A percentile compares a stretch with the other conserved stretches of the same genome.
Conservation (phyloP, 306 rosid species). For the Acacia acuminata region DNA sequence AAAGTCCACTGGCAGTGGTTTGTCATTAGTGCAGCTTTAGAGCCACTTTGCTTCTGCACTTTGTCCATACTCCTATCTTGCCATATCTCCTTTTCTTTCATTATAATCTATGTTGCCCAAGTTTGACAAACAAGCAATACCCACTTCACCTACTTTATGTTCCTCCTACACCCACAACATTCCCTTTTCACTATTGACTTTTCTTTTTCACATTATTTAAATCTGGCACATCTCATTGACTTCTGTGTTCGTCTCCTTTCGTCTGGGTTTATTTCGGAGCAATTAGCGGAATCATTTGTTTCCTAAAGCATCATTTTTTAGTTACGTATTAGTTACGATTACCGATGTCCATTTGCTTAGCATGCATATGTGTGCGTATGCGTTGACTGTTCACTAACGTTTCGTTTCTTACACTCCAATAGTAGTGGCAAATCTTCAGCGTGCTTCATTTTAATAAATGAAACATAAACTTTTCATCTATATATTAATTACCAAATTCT, state of each 20-base stretch:
- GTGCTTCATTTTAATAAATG: background rate
- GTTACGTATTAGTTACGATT: background rate
- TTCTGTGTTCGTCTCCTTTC: background rate
- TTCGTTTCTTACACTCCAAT: background rate
- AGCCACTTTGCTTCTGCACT: slow-evolving; percentile 20
- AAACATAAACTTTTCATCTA: background rate
- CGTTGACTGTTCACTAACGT: slow-evolving; percentile 2
- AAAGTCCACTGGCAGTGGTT: slow-evolving; percentile 48
- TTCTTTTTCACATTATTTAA: background rate
- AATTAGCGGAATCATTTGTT: background rate
- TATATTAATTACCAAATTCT: background rate
- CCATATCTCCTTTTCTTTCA: background rate
- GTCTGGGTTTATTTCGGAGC: background rate
- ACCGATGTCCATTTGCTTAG: background rate
- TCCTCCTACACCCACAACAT: background rate
- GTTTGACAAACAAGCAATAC: slow-evolving; percentile 30
- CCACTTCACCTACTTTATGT: slow-evolving; percentile 19
- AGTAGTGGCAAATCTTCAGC: background rate
- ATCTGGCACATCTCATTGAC: slow-evolving; percentile 24
- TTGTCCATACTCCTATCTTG: background rate
- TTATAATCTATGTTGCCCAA: slow-evolving; percentile 17
- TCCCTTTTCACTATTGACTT: background rate
- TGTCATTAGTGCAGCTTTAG: slow-evolving; percentile 38
- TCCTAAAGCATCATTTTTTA: background rate
- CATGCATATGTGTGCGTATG: background rate